These are phyloP conservation scores for Rosa hybrid DNA, from an alignment of 331 rosid species.

Conservation along the genomic window DNA sequence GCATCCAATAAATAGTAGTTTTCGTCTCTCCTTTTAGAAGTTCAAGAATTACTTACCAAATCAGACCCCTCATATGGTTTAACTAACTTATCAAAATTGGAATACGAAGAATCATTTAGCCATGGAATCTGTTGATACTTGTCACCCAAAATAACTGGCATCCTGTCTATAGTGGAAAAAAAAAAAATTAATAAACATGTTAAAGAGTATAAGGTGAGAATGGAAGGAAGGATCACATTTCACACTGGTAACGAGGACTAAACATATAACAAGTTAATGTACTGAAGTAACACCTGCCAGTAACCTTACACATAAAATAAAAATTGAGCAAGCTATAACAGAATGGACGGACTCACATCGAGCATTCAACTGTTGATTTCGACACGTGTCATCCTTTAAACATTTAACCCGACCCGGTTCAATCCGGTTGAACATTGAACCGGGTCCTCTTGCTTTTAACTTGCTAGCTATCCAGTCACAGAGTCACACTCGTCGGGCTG, in stretches of 20 bases:
- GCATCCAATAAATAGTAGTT: neutral
- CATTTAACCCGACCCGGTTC: neutral
- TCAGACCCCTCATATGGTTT: slow-evolving; percentile 73
- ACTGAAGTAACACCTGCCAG: neutral
- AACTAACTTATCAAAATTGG: slow-evolving; percentile 55
- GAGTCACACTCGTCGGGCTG: no score
- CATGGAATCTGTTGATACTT: slow-evolving; percentile 65
- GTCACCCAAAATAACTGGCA: slow-evolving; percentile 86
- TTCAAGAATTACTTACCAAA: slow-evolving; percentile 56
- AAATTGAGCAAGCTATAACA: neutral
- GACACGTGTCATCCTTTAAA: neutral
- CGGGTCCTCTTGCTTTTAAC: neutral
- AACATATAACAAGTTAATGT: neutral
- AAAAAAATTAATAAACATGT: slow-evolving; percentile 14
- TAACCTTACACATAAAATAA: no score
- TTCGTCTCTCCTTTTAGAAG: neutral
- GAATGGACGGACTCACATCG: no score
- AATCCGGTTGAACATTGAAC: no score
- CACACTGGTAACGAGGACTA: neutral
- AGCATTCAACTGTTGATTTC: no score
- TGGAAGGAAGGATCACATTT: neutral
- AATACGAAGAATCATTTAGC: slow-evolving; percentile 54
- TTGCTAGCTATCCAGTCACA: neutral
- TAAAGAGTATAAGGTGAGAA: neutral
- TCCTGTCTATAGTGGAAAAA: slow-evolving; percentile 59